Percentiles rank a stretch among this genome's conserved stretches.
Conservation (phyloP, 2,329 filamentous ascomycete species). For the Colletotrichum nymphaeae region DNA sequence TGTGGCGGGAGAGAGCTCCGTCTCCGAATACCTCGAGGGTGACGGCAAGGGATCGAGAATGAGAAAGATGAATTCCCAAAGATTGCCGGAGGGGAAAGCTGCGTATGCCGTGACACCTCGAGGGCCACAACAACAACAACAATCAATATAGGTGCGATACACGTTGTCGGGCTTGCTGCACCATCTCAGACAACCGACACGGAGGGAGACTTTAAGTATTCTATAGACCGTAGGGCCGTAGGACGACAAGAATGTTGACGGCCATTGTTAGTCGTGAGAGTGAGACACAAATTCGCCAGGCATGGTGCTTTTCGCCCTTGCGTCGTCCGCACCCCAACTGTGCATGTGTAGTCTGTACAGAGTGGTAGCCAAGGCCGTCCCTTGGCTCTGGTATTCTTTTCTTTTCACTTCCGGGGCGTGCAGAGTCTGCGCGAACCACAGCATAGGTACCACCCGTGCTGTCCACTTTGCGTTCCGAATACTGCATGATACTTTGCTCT, state of each 20-base stretch:
- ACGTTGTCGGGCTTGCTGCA: not conserved
- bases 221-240: not conserved
- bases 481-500: not conserved
- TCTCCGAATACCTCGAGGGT: not conserved
- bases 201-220: not conserved
- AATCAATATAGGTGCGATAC: slow-evolving; percentile 3
- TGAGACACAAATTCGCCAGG: slow-evolving; percentile 13
- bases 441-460: not conserved
- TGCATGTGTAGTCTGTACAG: not conserved
- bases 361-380: not conserved
- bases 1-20: not conserved
- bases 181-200: slow-evolving; percentile 9
- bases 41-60: slow-evolving; percentile 1
- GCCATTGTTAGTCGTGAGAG: slow-evolving; percentile 14
- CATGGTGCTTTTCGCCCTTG: slow-evolving; percentile 17
- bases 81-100: slow-evolving; percentile 17
- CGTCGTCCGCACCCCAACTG: slow-evolving; percentile 16
- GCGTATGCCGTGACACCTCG: slow-evolving; percentile 30
- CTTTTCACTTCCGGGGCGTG: slow-evolving; percentile 3
- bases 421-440: slow-evolving; percentile 3
- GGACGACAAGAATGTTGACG: not conserved
- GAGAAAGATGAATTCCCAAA: slow-evolving; percentile 11
- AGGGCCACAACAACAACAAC: not conserved
- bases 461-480: not conserved
- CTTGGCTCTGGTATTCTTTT: not conserved